A percentile compares a stretch with the other conserved stretches of the same genome.
These are phyloP conservation scores for Colletotrichum spaethianum DNA, from an alignment of 2,329 filamentous ascomycete species.

Conservation along the genomic window DNA sequence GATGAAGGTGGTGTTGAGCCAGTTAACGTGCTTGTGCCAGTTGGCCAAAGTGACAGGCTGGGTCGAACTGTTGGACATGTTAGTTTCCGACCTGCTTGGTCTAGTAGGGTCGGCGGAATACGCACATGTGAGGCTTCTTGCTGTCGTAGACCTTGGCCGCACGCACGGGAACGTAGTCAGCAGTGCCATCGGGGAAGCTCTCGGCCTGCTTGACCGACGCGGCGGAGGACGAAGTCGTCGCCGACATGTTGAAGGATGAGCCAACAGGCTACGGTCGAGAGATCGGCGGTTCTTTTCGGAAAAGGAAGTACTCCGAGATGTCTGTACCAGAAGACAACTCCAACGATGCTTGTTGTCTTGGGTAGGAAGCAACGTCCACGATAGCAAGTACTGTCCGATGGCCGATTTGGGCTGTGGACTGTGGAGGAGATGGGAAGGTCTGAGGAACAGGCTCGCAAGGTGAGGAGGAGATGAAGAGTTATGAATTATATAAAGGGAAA, in stretches of 20 bases:
- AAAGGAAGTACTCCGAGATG: constrained; percentile 16
- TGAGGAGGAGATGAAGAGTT: constrained; percentile 9
- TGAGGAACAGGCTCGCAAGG: neutral
- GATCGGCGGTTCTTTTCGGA: constrained; percentile 4
- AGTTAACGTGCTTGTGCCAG: constrained; percentile 95
- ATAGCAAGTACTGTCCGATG: neutral
- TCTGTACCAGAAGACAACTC: constrained; percentile 27
- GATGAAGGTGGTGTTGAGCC: constrained; percentile 89
- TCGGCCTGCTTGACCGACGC: constrained; percentile 56
- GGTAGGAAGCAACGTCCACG: constrained; percentile 22
- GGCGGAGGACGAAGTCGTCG: constrained; percentile 53
- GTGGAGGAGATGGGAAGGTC: constrained; percentile 18
- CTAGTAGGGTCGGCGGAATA: neutral
- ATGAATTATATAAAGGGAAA: constrained; percentile 38
- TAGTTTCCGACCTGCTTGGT: neutral
- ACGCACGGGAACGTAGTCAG: constrained; percentile 68
- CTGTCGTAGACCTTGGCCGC: constrained; percentile 61
- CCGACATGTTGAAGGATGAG: constrained; percentile 33
- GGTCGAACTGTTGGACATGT: constrained; percentile 66
- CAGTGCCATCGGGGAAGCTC: constrained; percentile 67
- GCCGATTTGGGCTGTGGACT: constrained; percentile 24
- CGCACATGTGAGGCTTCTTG: constrained; percentile 82
- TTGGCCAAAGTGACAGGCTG: constrained; percentile 84
- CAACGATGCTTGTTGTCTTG: constrained; percentile 21
- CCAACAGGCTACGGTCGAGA: constrained; percentile 7